Evolutionary conservation across 495 filamentous ascomycete genomes (phyloP).

Genomic region (Neurospora discreta): DNA sequence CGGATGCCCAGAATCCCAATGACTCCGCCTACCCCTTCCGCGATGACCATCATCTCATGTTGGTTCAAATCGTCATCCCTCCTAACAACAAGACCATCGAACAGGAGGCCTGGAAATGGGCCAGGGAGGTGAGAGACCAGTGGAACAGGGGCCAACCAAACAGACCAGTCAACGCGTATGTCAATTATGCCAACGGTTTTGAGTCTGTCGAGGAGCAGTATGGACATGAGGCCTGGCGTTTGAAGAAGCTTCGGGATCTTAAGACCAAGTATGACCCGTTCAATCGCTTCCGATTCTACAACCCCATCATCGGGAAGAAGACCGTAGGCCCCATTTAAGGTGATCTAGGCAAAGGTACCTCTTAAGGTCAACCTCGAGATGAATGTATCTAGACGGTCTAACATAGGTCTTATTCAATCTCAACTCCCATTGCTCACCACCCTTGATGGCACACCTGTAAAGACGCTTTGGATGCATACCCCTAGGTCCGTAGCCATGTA

Average conservation of each 20-base stretch:
- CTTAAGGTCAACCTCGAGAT: too few relatives aligned
- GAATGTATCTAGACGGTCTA: too few relatives aligned
- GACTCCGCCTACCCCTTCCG: constrained; percentile 36
- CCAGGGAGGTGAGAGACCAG: not conserved
- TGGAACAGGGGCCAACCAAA: not conserved
- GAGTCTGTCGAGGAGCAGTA: constrained; percentile 38
- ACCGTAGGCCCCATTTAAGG: too few relatives aligned
- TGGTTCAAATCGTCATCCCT: not conserved
- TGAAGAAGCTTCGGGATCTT: constrained; percentile 28
- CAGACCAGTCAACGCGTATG: constrained; percentile 23
- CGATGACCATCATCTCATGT: not conserved
- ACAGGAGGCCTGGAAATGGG: not conserved
- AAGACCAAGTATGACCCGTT: constrained; percentile 47
- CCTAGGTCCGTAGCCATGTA: too few relatives aligned
- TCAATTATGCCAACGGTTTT: constrained; percentile 50
- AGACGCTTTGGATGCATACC: too few relatives aligned
- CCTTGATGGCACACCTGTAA: too few relatives aligned
- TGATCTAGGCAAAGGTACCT: too few relatives aligned
- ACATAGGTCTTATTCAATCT: too few relatives aligned
- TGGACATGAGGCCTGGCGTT: constrained; percentile 39
- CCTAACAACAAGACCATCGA: not conserved
- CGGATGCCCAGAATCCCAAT: constrained; percentile 22
- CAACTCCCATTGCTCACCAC: too few relatives aligned
- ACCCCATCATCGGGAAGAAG: constrained; percentile 14
- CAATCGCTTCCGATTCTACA: constrained; percentile 42